Evolutionary conservation across 495 filamentous ascomycete genomes (phyloP).

Genomic region (Penicillium cataractarum): DNA sequence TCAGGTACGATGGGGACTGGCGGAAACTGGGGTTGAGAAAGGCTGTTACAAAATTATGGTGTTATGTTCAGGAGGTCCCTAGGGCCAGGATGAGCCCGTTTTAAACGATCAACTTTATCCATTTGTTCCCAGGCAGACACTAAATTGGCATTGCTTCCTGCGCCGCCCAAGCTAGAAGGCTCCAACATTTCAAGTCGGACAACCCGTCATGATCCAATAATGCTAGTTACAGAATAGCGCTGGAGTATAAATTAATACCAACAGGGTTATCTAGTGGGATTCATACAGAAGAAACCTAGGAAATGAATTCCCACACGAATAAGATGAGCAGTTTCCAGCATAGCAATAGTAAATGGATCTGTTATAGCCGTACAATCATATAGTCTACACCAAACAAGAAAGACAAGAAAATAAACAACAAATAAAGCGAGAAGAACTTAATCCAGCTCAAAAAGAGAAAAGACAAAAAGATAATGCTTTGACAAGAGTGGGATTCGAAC

Average conservation of each 20-base stretch:
- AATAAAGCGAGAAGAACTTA: no score
- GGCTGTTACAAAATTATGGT: not conserved
- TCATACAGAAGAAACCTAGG: not conserved
- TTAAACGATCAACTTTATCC: not conserved
- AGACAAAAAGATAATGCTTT: slow-evolving; percentile 22
- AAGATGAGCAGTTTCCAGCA: no score
- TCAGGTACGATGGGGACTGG: slow-evolving; percentile 17
- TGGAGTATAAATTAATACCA: no score
- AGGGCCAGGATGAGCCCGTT: not conserved
- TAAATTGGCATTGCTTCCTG: not conserved
- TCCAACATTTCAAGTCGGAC: slow-evolving; percentile 5
- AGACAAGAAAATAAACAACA: not conserved
- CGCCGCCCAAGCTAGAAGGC: slow-evolving; percentile 12
- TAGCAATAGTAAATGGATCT: no score
- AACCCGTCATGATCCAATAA: not conserved
- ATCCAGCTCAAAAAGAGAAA: not conserved
- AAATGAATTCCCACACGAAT: no score
- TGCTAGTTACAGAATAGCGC: not conserved
- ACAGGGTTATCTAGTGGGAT: no score
- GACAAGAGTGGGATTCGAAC: slow-evolving; percentile 47
- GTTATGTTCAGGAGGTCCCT: not conserved
- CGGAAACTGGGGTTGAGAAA: not conserved
- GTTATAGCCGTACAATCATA: no score
- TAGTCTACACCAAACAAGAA: not conserved
- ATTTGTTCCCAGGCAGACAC: slow-evolving; percentile 13